These are phyloP conservation scores for Aaosphaeria arxii DNA, from an alignment of 2,329 filamentous ascomycete species.

Conservation along the genomic window DNA sequence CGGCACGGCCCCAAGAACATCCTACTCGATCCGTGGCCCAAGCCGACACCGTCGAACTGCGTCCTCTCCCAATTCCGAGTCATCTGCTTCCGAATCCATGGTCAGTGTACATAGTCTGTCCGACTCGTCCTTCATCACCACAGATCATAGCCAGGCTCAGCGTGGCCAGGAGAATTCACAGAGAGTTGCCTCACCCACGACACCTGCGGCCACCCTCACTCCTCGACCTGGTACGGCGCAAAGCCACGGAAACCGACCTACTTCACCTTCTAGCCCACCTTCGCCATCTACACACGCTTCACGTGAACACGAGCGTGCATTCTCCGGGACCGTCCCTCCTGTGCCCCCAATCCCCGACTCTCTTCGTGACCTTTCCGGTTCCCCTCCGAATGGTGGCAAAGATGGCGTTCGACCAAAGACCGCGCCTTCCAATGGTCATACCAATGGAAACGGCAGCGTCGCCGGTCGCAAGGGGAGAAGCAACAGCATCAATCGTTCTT, in stretches of 20 bases:
- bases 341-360: slow-evolving; percentile 32
- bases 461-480: slow-evolving; percentile 21
- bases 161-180: neutral
- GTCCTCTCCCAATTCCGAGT: slow-evolving; percentile 47
- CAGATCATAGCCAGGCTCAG: slow-evolving; percentile 12
- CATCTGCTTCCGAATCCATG: slow-evolving; percentile 64
- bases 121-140: slow-evolving; percentile 53
- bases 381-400: slow-evolving; percentile 1
- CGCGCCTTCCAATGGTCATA: slow-evolving; percentile 9
- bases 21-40: slow-evolving; percentile 23
- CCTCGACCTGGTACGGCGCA: slow-evolving; percentile 13
- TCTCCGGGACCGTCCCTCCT: slow-evolving; percentile 23
- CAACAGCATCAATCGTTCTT: slow-evolving; percentile 19
- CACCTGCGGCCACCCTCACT: slow-evolving; percentile 20
- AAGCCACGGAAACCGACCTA: neutral
- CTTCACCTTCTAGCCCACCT: slow-evolving; percentile 2
- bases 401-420: slow-evolving; percentile 16
- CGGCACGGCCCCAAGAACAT: slow-evolving; percentile 32
- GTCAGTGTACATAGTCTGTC: slow-evolving; percentile 69
- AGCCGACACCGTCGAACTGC: slow-evolving; percentile 22
- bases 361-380: slow-evolving; percentile 16
- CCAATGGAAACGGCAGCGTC: slow-evolving; percentile 8
- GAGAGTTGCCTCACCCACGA: slow-evolving; percentile 10
- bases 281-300: slow-evolving; percentile 9
- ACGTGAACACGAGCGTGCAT: slow-evolving; percentile 10